Evolutionary conservation across 2,329 filamentous ascomycete genomes (phyloP), one percentile per base, ranked within the genome.

Genomic region (Trichoderma sp.): DNA sequence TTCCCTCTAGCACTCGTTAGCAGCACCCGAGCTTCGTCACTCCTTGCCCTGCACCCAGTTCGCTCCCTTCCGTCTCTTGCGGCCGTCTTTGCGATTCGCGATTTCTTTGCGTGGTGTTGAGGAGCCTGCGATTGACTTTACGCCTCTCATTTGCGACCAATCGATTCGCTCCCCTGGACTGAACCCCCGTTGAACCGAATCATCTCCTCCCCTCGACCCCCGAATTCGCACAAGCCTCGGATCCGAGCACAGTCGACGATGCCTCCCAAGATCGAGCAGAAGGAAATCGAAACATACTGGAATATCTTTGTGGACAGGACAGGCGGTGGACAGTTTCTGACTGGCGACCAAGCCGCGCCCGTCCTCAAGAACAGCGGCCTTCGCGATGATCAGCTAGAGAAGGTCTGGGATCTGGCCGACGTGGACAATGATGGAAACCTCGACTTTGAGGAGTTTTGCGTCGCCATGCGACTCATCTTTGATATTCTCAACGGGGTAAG

Each of bases 381-480:
- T 68, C 82, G 83, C 64, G 85, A 88, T 73, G 83, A 85, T 74
- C 94, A 99, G 80, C 88, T 99, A n/a, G 95, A 98, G 80, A 87
- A 89, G 72, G 92, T 99, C 68, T 99, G 95, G 95, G 95, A 99
- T 74, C 84, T 99, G 68, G 92, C 95, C 66, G 95, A 99, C 76
- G 92, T 99, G 67, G 95, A 99, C 79, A 93, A 93, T 72, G 95
- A 99, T 81, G 95, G 95, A 68, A 96, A 96, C 78, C 83, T 99
- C 63, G 95, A 99, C 79, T 99, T 99, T 81, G 95, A 99, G 80
- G 95, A 99, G 83, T 99, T 99, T 78, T 99, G 95, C 78, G 95
- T 99, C 66, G 95, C 93, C 45, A 99, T 99, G 95, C 88, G 95
- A 74, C 82, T 99, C 74, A 97, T 98, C 73, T 99, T 98, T 78